Evolutionary conservation across 148 eudicot genomes (phyloP), one percentile per base, ranked within the genome.

Genomic region (Rhododendron molle): DNA sequence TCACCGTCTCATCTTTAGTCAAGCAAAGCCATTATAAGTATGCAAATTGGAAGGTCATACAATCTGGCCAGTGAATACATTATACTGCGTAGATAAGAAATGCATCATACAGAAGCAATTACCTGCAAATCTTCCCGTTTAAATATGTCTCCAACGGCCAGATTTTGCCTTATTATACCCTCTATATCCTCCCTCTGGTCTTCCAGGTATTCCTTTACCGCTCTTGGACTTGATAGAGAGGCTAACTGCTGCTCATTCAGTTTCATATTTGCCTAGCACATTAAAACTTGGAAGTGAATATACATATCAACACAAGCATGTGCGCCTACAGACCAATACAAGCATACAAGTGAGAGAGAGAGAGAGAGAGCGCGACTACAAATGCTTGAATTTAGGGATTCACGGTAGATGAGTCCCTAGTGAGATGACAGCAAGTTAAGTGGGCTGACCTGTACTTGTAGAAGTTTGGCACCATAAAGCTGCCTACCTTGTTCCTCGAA

Each of bases 401-500:
- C 23, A 76, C 14, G 52, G 36, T 26, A 20, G 50, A 83, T 13
- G 71, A 32, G n/a, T 38, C 78, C 78, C 26, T 74, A 74, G 15
- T 14, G 46, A 74, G 46, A 74, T 2, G 76, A 32, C 3, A 6
- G 23, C 38, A 69, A 32, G 67, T 4, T 72, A 3, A 16, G 44
- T 14, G 82, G 16, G 83, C 90, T 89, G 83, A 97, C 99, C 98
- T 97, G 99, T 85, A 97, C 81, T 86, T 97, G 90, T 30, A 97
- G 87, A 84, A 97, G 95, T 88, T 93, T 95, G 79, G 96, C 86
- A 83, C 98, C 99, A 87, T 93, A 97, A 82, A 94, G 92, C 88
- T 95, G 96, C 85, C 99, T 93, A 10, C 98, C 99, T 92, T 95
- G 96, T 86, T 97, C 99, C 92, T 97, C 98, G 34, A 94, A 93